Base-by-base conservation (phyloP, 2,329 filamentous ascomycete genomes). In the Fusarium graminum region DNA sequence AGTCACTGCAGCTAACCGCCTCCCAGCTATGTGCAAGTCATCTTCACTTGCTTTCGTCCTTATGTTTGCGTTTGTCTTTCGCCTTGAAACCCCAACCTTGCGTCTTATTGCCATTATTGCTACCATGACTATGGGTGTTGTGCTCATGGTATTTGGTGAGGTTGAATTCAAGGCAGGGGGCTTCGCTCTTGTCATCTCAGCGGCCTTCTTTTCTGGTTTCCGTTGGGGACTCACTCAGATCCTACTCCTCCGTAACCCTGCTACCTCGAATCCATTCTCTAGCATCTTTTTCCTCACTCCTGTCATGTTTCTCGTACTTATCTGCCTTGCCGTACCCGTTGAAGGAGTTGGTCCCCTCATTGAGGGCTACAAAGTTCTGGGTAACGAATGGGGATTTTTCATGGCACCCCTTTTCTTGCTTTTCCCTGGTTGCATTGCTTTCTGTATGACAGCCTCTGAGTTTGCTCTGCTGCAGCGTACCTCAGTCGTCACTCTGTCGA, bases 191-290 rank as follows among this genome's bases (percentile, higher is more conserved):
- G 92, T 98, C 80, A 98, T 99, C 78, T 89, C 90, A 0, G 94
- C 95, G 13, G 92, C 93, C 51, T 95, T 97, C 80, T 97, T 97
- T 76, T 97, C 93, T 3, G 95, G 95, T 53, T 97, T 99, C 81
- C 90, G 95, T 72, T 99, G 95, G 95, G 92, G 88, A n/a, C 82
- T 99, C n/a, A 98, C 95, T 0, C 95, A 99, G 76, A 97, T 99
- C 61, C 87, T 99, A 6, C 87, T 99, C 8, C 87, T 98, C 28
- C 91, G 94, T 70, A 97, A 97, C 78, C 93, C 94, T 2, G 94
- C 95, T 19, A 99, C 95, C 0, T 92, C 92, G 42, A 99, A 99
- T 74, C 95, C 95, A 0, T 98, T 99, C 78, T 94, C 93, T 14
- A 96, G 92, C 71, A 97, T 99, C 69, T 97, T 98, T 81, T 97